phyloP scores from a whole-genome alignment of 2,329 filamentous ascomycete genomes.

The Penicillium sp. region DNA sequence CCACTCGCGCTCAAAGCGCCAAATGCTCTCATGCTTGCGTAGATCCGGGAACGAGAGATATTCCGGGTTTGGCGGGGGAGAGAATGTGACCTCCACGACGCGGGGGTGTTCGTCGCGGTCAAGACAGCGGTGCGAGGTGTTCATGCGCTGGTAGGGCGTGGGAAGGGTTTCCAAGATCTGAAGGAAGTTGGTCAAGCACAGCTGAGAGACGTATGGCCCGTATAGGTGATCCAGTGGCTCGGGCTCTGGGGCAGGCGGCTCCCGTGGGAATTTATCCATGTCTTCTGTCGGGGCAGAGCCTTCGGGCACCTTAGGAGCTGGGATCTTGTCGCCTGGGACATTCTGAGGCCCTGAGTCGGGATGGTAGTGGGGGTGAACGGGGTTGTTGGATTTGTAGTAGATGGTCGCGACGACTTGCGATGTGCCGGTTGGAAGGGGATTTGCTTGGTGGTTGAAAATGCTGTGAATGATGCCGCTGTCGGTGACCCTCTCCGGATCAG shows the following conservation, averaged over 20 bases:
- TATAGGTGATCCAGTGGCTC: constrained; percentile 50
- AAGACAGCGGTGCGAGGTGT: constrained; percentile 42
- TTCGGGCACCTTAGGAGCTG: constrained; percentile 34
- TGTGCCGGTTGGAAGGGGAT: constrained; percentile 33
- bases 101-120: constrained; percentile 42
- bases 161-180: constrained; percentile 44
- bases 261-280: constrained; percentile 46
- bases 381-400: constrained; percentile 41
- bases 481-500: constrained; percentile 35
- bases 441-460: constrained; percentile 38
- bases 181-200: constrained; percentile 50
- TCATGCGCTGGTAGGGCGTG: constrained; percentile 43
- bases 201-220: constrained; percentile 47
- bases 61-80: constrained; percentile 41
- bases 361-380: constrained; percentile 41
- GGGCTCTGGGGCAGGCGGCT: constrained; percentile 47
- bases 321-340: constrained; percentile 32
- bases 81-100: constrained; percentile 47
- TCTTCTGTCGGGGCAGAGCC: constrained; percentile 46
- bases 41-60: constrained; percentile 55
- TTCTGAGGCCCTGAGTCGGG: constrained; percentile 39
- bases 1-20: constrained; percentile 79
- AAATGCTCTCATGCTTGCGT: constrained; percentile 70
- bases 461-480: constrained; percentile 42
- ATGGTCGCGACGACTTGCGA: constrained; percentile 42